These are phyloP conservation scores for Fusarium xyrophilum DNA, from an alignment of 2,329 filamentous ascomycete species.

Conservation along the genomic window DNA sequence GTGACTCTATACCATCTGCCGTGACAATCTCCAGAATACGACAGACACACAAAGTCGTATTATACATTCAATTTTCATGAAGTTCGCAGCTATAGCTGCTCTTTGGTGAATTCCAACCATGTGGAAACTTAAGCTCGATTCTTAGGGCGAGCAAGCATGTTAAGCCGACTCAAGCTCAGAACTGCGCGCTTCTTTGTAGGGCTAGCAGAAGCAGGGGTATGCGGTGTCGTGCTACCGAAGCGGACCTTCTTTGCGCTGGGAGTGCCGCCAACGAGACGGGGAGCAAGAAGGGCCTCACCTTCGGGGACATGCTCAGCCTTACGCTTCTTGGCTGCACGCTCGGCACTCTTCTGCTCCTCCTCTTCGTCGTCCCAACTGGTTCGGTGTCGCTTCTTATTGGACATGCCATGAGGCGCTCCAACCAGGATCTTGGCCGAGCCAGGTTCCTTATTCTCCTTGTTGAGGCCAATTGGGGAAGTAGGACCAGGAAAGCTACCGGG, in stretches of 20 bases:
- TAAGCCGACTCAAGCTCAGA: constrained; percentile 65
- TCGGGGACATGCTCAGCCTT: constrained; percentile 58
- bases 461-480: constrained; percentile 47
- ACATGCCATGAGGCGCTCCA: constrained; percentile 67
- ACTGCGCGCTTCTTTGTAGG: constrained; percentile 60
- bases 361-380: constrained; percentile 64
- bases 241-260: constrained; percentile 49
- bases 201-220: constrained; percentile 46
- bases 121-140: constrained; percentile 52
- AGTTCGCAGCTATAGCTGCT: not conserved
- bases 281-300: constrained; percentile 60
- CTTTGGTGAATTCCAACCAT: not conserved
- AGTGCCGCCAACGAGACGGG: constrained; percentile 52
- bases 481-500: constrained; percentile 62
- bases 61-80: constrained; percentile 29
- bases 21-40: not conserved
- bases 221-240: constrained; percentile 35
- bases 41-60: constrained; percentile 25
- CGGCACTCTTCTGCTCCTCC: constrained; percentile 54
- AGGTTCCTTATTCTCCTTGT: constrained; percentile 64
- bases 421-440: constrained; percentile 46
- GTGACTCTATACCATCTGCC: not conserved
- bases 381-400: constrained; percentile 71
- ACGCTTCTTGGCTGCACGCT: constrained; percentile 65
- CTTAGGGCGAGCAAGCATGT: constrained; percentile 68